A percentile compares a stretch with the other conserved stretches of the same genome.
Conservation (phyloP, 768 basidiomycete genomes). For the Cystofilobasidium ferigula region DNA sequence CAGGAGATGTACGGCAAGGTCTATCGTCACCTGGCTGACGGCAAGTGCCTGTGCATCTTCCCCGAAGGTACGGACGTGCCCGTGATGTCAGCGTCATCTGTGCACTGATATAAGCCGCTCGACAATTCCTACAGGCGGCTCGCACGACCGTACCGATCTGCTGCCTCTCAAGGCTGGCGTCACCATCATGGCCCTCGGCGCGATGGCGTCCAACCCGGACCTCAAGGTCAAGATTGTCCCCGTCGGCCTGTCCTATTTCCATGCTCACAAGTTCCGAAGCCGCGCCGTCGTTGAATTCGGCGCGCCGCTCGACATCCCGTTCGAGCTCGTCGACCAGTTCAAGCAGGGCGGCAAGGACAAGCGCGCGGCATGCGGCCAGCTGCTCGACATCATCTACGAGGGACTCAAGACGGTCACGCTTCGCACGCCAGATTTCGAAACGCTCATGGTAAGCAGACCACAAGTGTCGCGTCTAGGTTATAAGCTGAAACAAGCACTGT, state of each 20-base stretch:
- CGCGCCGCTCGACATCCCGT: constrained; percentile 78
- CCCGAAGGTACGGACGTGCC: constrained; percentile 64
- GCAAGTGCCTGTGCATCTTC: constrained; percentile 90
- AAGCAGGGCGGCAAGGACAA: constrained; percentile 77
- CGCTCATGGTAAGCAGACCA: constrained; percentile 75
- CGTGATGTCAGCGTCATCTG: neutral
- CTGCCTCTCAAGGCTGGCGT: constrained; percentile 96
- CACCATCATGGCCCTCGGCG: constrained; percentile 93
- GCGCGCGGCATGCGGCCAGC: constrained; percentile 75
- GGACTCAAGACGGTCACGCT: constrained; percentile 91
- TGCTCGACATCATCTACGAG: constrained; percentile 84
- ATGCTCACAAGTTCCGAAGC: constrained; percentile 74
- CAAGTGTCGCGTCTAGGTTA: neutral
- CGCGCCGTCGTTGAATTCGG: constrained; percentile 97
- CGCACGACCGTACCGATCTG: constrained; percentile 92
- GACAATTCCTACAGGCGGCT: constrained; percentile 57
- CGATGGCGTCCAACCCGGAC: constrained; percentile 81
- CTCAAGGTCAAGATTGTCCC: constrained; percentile 76
- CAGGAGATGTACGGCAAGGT: constrained; percentile 88
- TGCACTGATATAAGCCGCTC: neutral
- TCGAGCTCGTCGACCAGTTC: constrained; percentile 77
- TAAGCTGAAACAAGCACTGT: neutral
- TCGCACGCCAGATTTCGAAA: constrained; percentile 92
- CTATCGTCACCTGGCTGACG: constrained; percentile 70
- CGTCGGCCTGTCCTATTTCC: constrained; percentile 59